These are phyloP conservation scores for Hortaea werneckii DNA, from an alignment of 2,329 filamentous ascomycete species.

Conservation along the genomic window DNA sequence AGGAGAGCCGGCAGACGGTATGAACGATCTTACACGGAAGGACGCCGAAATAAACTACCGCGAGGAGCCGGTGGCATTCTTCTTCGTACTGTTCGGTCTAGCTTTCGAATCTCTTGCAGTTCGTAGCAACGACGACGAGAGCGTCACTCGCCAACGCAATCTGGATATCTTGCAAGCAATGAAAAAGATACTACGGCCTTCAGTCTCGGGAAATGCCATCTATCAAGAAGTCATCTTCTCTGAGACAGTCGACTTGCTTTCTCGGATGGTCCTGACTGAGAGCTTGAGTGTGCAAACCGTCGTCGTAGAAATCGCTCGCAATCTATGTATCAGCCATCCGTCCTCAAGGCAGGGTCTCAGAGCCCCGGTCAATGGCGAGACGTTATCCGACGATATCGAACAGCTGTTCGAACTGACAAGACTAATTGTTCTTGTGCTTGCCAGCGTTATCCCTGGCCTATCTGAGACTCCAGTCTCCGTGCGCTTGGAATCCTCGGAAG, in stretches of 20 bases:
- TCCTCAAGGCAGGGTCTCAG: constrained; percentile 58
- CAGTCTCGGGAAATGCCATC: constrained; percentile 90
- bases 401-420: constrained; percentile 94
- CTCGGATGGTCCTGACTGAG: constrained; percentile 85
- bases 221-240: constrained; percentile 94
- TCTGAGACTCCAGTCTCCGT: constrained; percentile 45
- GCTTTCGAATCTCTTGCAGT: constrained; percentile 92
- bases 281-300: constrained; percentile 78
- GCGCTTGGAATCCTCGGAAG: constrained; percentile 62
- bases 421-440: constrained; percentile 88
- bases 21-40: constrained; percentile 40
- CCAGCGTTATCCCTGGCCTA: constrained; percentile 76
- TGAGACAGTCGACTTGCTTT: constrained; percentile 91
- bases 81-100: constrained; percentile 94
- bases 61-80: constrained; percentile 95
- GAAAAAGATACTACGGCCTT: constrained; percentile 88
- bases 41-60: constrained; percentile 87
- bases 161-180: constrained; percentile 82
- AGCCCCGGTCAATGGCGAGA: constrained; percentile 39
- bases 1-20: constrained; percentile 1
- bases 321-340: constrained; percentile 81
- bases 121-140: constrained; percentile 49
- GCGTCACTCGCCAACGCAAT: constrained; percentile 23
- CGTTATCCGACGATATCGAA: constrained; percentile 90
- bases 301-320: constrained; percentile 87